These are phyloP conservation scores for Exophiala mesophila DNA, from an alignment of 2,329 filamentous ascomycete genomes.

Conservation along the genomic window DNA sequence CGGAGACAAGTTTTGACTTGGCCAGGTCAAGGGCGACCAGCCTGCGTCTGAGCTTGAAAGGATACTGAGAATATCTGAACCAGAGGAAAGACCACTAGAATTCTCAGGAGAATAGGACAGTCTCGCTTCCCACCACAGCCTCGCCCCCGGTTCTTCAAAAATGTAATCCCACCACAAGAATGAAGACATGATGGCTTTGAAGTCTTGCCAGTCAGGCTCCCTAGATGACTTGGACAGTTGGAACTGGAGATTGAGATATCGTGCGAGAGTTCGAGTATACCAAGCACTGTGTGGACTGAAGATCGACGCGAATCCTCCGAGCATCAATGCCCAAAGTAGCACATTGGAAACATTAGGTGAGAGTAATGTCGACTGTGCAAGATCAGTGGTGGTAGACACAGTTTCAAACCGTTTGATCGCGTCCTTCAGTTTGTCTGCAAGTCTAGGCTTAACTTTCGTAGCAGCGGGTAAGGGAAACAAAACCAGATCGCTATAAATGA, in stretches of 20 bases:
- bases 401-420: constrained; percentile 9
- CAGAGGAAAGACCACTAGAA: no score
- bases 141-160: constrained; percentile 6
- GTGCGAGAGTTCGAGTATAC: constrained; percentile 7
- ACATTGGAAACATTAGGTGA: constrained; percentile 1
- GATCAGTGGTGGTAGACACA: neutral
- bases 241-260: no score
- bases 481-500: constrained; percentile 16
- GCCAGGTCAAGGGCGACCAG: no score
- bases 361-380: neutral
- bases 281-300: constrained; percentile 4
- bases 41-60: no score
- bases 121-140: constrained; percentile 5
- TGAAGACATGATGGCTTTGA: constrained; percentile 9
- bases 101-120: neutral
- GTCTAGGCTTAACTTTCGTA: constrained; percentile 4
- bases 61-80: no score
- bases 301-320: constrained; percentile 10
- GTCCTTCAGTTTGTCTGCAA: constrained; percentile 5
- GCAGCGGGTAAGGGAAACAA: constrained; percentile 8
- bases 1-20: no score
- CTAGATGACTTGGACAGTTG: neutral
- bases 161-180: constrained; percentile 17
- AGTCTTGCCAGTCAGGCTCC: constrained; percentile 6
- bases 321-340: constrained; percentile 9